A percentile compares a stretch with the other conserved stretches of the same genome.
These are phyloP conservation scores for Terfezia claveryi DNA, from an alignment of 495 filamentous ascomycete genomes.

Conservation along the genomic window DNA sequence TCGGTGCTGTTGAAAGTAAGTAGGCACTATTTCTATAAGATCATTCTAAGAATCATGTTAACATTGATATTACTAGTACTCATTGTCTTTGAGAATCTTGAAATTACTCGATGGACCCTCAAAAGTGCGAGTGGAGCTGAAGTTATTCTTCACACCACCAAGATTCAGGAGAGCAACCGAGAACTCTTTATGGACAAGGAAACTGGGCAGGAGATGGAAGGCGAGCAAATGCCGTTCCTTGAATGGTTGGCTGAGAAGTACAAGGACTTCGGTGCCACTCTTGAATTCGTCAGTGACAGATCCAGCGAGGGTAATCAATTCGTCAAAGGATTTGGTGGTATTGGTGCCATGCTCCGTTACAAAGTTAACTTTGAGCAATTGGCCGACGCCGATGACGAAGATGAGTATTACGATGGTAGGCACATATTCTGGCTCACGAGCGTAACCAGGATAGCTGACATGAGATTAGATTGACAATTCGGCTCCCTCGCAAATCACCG, in stretches of 20 bases:
- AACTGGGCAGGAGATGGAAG: conserved; percentile 89
- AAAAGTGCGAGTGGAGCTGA: conserved; percentile 52
- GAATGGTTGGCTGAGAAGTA: conserved; percentile 98
- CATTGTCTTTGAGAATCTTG: conserved; percentile 95
- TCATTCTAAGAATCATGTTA: neutral
- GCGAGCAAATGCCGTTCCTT: conserved; percentile 69
- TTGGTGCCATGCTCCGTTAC: conserved; percentile 91
- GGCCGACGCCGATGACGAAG: conserved; percentile 82
- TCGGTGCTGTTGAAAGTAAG: conserved; percentile 66
- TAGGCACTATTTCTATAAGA: neutral
- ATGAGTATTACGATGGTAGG: conserved; percentile 90
- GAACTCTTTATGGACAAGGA: conserved; percentile 83
- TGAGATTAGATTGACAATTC: conserved; percentile 17
- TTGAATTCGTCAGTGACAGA: conserved; percentile 93
- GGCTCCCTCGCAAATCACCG: conserved; percentile 15
- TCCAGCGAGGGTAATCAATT: conserved; percentile 98
- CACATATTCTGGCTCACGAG: neutral
- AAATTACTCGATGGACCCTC: conserved; percentile 73
- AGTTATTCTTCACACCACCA: conserved; percentile 66
- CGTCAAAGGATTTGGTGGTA: conserved; percentile 97
- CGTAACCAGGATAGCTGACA: neutral
- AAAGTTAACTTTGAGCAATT: conserved; percentile 99
- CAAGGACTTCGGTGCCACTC: conserved; percentile 86
- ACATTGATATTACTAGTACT: conserved; percentile 23
- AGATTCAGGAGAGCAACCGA: conserved; percentile 59